Base-by-base conservation (phyloP, 2,329 filamentous ascomycete genomes). In the Aureobasidium sp. region DNA sequence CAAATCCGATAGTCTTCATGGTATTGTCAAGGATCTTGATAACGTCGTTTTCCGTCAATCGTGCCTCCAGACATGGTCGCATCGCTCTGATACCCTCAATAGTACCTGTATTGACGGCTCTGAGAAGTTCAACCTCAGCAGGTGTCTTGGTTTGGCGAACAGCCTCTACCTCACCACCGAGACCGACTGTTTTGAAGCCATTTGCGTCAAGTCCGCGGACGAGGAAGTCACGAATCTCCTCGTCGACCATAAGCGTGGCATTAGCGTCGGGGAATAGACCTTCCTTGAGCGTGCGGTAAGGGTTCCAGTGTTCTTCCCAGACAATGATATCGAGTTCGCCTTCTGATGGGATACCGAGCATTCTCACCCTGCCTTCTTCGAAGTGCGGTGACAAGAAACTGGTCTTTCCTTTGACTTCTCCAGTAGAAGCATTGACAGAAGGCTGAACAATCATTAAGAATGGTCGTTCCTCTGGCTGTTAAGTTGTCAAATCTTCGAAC, bases 281-380 rank as follows among this genome's bases (percentile, higher is more conserved):
- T 25, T 76, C 63, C 11, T 60, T 54, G 35, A 86, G 72, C 0
- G 81, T 85, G 0, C 70, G 69, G 68, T 85, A 87, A 1, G 83
- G 83, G 67, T 85, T 77, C 83, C 82, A 85, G 64, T 85, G 82
- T 65, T 86, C 84, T 69, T 86, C 82, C 77, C 84, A 86, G 0
- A 77, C 74, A 15, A 86, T 74, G 40, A 84, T 80, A 11, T 80
- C 74, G 6, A 86, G 73, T 17, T 77, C 72, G 2, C 75, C 69
- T 2, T 76, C 71, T 5, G 77, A 76, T 0, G 84, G 83, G 73
- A 86, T 85, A 1, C 77, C 77, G 7, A 86, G 75, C 67, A 86
- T 76, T 27, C 79, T 75, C 0, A 81, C 83, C 31, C 84, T 78
- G 15, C 80, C 81, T 42, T 81, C 83, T 65, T 86, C 83, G 55